Conservation (phyloP, 352 stramenopile species). For the Phytophthora sojae region DNA sequence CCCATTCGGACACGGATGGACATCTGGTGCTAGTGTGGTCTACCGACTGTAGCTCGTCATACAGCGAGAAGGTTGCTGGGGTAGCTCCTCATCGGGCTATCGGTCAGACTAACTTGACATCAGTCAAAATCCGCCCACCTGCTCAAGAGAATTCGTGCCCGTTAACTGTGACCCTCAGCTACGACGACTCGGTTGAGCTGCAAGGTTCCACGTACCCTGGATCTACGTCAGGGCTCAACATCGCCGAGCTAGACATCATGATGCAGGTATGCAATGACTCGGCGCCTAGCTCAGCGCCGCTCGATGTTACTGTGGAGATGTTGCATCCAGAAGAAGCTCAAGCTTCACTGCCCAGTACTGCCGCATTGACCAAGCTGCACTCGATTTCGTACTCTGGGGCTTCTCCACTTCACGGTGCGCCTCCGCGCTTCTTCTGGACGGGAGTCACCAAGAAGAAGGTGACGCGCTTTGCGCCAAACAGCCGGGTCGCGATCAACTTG, state of each 20-base stretch:
- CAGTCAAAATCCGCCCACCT: constrained; percentile 63
- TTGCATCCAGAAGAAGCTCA: constrained; percentile 77
- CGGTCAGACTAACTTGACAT: constrained; percentile 72
- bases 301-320: constrained; percentile 85
- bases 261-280: constrained; percentile 84
- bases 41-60: constrained; percentile 33
- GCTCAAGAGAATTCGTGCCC: constrained; percentile 60
- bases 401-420: constrained; percentile 27
- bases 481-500: constrained; percentile 56
- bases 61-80: constrained; percentile 26
- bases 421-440: constrained; percentile 83
- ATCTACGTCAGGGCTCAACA: constrained; percentile 33
- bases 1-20: constrained; percentile 56
- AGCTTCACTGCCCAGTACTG: constrained; percentile 26
- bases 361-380: constrained; percentile 40
- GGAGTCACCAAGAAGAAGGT: constrained; percentile 81
- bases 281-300: constrained; percentile 47
- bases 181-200: constrained; percentile 51
- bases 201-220: constrained; percentile 12
- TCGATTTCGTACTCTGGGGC: constrained; percentile 28
- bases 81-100: constrained; percentile 36
- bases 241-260: constrained; percentile 75
- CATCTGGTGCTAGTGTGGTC: constrained; percentile 82
- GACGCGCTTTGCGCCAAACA: constrained; percentile 55
- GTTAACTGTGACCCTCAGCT: constrained; percentile 76